Evolutionary conservation across 1,284 basidiomycete genomes (phyloP).

Genomic region (Microbotryum scabiosae): DNA sequence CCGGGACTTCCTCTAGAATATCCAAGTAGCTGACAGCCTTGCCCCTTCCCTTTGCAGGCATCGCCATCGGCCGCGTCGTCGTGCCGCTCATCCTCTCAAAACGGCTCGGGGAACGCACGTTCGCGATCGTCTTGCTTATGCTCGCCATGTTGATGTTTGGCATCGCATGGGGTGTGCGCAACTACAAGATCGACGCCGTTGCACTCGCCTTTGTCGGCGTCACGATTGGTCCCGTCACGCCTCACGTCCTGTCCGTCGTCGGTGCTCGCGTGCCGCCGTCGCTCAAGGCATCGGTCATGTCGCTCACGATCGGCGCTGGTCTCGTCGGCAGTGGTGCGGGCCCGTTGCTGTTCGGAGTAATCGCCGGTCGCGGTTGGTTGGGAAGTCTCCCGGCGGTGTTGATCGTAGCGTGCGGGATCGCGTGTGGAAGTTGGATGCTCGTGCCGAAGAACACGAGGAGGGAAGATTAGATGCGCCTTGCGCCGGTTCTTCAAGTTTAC

Average conservation of each 20-base stretch:
- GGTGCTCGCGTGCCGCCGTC: constrained; percentile 18
- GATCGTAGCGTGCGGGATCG: constrained; percentile 3
- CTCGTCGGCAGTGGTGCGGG: constrained; percentile 16
- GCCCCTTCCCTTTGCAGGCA: constrained; percentile 7
- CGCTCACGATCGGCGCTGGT: constrained; percentile 21
- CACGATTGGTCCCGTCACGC: constrained; percentile 1
- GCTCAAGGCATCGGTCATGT: constrained; percentile 19
- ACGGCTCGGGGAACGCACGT: constrained; percentile 20
- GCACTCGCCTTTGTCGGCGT: constrained; percentile 19
- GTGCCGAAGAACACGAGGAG: constrained; percentile 25
- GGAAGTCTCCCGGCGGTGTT: constrained; percentile 13
- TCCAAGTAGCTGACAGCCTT: not conserved
- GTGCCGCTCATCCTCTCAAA: constrained; percentile 10
- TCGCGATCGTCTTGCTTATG: constrained; percentile 15
- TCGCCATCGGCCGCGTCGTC: constrained; percentile 19
- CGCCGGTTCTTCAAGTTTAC: too few species aligned
- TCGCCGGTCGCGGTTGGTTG: constrained; percentile 11
- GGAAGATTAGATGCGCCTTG: constrained; percentile 18
- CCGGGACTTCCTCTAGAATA: not conserved
- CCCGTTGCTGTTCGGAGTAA: constrained; percentile 21
- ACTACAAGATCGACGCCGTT: constrained; percentile 18
- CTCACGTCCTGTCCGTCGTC: constrained; percentile 13
- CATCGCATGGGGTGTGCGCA: constrained; percentile 17
- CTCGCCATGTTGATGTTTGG: constrained; percentile 7
- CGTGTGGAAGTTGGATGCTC: constrained; percentile 3